A percentile compares a stretch with the other conserved stretches of the same genome.
Evolutionary conservation across 257 asterid genomes (phyloP).

Genomic region (Ilex aquifolium): DNA sequence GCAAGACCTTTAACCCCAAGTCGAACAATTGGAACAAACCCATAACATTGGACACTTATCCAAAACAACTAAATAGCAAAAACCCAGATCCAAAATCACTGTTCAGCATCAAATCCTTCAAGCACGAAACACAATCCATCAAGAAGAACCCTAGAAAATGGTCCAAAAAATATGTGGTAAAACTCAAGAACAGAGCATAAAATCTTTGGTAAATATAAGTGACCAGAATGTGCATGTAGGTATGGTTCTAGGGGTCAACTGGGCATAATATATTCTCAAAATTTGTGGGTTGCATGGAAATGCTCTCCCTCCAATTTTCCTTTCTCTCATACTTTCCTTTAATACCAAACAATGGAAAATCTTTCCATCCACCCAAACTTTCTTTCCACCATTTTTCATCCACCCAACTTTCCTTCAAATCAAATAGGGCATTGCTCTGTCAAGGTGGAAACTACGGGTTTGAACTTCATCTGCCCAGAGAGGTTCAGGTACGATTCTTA

Average conservation of each 20-base stretch:
- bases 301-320: no score
- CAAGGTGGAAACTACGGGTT: no score
- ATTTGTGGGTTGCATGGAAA: no score
- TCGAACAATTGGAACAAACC: conserved; percentile 42
- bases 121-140: conserved; percentile 42
- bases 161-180: conserved; percentile 9
- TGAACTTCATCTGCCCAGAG: no score
- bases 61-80: conserved; percentile 27
- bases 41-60: conserved; percentile 31
- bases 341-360: no score
- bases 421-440: no score
- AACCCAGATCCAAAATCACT: conserved; percentile 34
- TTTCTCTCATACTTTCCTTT: no score
- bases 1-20: conserved; percentile 39
- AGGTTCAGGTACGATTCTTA: no score
- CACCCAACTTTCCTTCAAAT: no score
- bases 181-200: conserved; percentile 35
- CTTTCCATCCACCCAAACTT: no score
- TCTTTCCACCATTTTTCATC: no score
- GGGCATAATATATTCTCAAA: no score
- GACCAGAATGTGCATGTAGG: conserved; percentile 39
- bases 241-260: background rate
- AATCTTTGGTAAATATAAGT: conserved; percentile 1
- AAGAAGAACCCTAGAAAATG: conserved; percentile 17
- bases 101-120: conserved; percentile 28